Evolutionary conservation across 805 yeast genomes (phyloP).

Genomic region (Candida hungchunana): DNA sequence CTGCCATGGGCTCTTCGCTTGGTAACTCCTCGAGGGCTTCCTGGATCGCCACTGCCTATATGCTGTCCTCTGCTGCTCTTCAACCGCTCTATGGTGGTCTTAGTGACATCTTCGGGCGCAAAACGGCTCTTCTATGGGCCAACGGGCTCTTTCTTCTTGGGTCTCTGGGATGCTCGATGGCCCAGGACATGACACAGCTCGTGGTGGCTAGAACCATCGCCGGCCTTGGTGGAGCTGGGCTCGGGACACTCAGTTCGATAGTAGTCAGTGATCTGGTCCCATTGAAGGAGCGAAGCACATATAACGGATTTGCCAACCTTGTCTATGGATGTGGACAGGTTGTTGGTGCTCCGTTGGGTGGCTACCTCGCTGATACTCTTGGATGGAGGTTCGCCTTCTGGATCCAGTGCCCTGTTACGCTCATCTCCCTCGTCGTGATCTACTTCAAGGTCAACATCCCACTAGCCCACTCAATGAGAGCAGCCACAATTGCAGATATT

Average conservation of each 20-base stretch:
- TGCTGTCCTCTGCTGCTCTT: slow-evolving; percentile 37
- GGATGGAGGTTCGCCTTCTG: slow-evolving; percentile 41
- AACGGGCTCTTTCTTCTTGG: slow-evolving; percentile 32
- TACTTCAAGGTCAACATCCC: slow-evolving; percentile 26
- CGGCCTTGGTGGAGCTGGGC: slow-evolving; percentile 41
- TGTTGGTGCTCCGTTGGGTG: slow-evolving; percentile 38
- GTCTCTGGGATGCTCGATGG: slow-evolving; percentile 34
- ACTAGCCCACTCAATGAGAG: slow-evolving; percentile 20
- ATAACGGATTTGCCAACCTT: slow-evolving; percentile 38
- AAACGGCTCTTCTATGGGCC: slow-evolving; percentile 33
- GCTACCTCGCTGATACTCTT: slow-evolving; percentile 29
- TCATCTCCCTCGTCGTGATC: slow-evolving; percentile 28
- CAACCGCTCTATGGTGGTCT: slow-evolving; percentile 40
- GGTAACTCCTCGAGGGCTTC: slow-evolving; percentile 33
- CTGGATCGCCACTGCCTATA: slow-evolving; percentile 40
- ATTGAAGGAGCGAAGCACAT: slow-evolving; percentile 34
- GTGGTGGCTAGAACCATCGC: slow-evolving; percentile 35
- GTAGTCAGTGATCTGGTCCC: slow-evolving; percentile 37
- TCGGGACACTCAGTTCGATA: slow-evolving; percentile 35
- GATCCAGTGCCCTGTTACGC: slow-evolving; percentile 32
- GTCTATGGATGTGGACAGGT: slow-evolving; percentile 34
- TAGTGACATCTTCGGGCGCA: slow-evolving; percentile 36
- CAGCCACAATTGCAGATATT: slow-evolving; percentile 22
- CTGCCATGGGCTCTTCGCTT: slow-evolving; percentile 41
- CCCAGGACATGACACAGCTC: slow-evolving; percentile 27